Evolutionary conservation across 495 filamentous ascomycete species (phyloP).

Genomic region (Astrothelium macrocarpum): DNA sequence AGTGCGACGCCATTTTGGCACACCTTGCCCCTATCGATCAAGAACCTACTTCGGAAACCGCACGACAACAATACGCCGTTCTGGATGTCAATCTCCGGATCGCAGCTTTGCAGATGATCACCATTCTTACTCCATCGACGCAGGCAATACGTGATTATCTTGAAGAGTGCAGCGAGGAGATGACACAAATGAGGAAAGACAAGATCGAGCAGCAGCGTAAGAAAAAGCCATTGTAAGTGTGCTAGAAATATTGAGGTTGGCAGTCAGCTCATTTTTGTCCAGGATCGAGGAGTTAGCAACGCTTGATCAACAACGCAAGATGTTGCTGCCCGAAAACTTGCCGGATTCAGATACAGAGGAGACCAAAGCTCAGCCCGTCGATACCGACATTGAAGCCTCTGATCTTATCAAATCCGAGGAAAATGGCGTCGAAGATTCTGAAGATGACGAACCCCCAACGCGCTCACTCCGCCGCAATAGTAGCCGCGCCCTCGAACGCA

Average conservation of each 20-base stretch:
- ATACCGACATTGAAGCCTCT: constrained; percentile 48
- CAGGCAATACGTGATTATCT: constrained; percentile 77
- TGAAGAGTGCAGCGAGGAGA: constrained; percentile 78
- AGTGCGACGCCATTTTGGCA: constrained; percentile 68
- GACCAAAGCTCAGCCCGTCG: constrained; percentile 49
- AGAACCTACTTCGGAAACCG: constrained; percentile 64
- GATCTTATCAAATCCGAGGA: constrained; percentile 18
- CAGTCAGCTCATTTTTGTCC: constrained; percentile 19
- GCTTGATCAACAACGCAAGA: constrained; percentile 81
- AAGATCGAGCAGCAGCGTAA: constrained; percentile 86
- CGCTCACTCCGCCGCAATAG: constrained; percentile 69
- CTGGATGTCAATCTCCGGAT: constrained; percentile 78
- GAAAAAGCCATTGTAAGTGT: constrained; percentile 70
- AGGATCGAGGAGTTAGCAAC: constrained; percentile 75
- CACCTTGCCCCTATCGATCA: constrained; percentile 67
- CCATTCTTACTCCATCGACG: constrained; percentile 77
- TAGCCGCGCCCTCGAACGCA: constrained; percentile 58
- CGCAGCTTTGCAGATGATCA: constrained; percentile 73
- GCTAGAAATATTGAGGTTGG: too few relatives aligned
- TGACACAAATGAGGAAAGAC: constrained; percentile 88
- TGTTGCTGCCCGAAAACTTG: constrained; percentile 64
- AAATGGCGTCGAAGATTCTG: constrained; percentile 39
- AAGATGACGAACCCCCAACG: constrained; percentile 48
- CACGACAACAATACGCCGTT: constrained; percentile 54
- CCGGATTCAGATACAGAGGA: constrained; percentile 53